These are phyloP conservation scores for Forsythia suspensa DNA, from an alignment of 257 asterid species.

Conservation along the genomic window DNA sequence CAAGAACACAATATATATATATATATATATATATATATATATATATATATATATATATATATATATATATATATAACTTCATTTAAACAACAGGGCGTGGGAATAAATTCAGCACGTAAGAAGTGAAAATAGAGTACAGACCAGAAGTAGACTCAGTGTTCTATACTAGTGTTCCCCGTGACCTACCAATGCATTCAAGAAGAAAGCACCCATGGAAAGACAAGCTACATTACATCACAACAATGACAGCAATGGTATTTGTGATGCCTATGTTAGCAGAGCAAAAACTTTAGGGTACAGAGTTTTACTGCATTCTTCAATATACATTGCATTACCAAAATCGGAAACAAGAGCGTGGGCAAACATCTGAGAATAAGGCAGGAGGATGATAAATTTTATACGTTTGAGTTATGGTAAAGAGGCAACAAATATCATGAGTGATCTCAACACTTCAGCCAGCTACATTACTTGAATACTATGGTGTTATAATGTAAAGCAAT, in stretches of 20 bases:
- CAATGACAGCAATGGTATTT: too few relatives aligned
- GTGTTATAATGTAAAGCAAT: neutral
- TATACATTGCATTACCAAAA: neutral
- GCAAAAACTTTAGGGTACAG: neutral
- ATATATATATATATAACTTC: neutral
- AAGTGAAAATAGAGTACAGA: neutral
- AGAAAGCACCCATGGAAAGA: neutral
- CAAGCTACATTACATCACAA: neutral
- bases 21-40: too few relatives aligned
- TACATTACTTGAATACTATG: neutral
- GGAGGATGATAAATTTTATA: neutral
- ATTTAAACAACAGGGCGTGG: neutral
- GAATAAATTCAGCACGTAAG: neutral
- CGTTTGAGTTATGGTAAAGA: neutral
- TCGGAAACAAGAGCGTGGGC: neutral
- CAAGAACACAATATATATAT: neutral
- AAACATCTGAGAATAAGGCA: neutral
- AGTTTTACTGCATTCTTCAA: neutral
- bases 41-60: neutral
- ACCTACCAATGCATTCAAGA: slow-evolving; percentile 9
- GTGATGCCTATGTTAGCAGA: too few relatives aligned
- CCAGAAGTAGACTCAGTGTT: neutral
- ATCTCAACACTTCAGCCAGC: neutral
- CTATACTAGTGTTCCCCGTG: neutral
- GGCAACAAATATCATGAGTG: slow-evolving; percentile 5